Base-by-base conservation (phyloP, 2,329 filamentous ascomycete species). In the Colletotrichum plurivorum region DNA sequence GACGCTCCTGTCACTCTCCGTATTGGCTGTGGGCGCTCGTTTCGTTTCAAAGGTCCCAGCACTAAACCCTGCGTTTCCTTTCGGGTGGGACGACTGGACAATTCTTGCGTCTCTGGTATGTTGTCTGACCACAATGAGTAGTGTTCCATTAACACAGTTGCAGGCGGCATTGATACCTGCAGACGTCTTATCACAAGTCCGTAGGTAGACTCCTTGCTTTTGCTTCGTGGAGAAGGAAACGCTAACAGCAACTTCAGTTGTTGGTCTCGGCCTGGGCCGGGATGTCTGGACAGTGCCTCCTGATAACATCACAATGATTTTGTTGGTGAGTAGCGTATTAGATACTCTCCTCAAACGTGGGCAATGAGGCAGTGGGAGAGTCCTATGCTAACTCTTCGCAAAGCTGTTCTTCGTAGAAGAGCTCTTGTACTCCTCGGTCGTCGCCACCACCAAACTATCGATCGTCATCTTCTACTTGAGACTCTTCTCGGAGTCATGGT, bases 391-490 rank as follows among this genome's bases (percentile, higher is more conserved):
- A 43, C 22, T 52, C 4, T 13, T 22, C 20, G 22, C 16, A 10
- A 9, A 68, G 65, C 8, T 63, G 1, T 68, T 68, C 12, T 68
- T 68, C 12, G 20, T 55, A 1, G 65, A 68, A 31, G 65, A 68
- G 22, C 27, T 64, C 1, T 53, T 68, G 0, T 68, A 68, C 16
- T 43, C 60, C 8, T 57, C 57, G 6, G 60, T 68, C 3, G 65
- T 68, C 5, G 52, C 65, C 3, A 25, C 48, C 1, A 64, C 65
- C 9, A 68, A 68, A 5, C 3, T 68, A 4, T 68, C 65, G 9
- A 53, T 68, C 7, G 43, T 68, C 27, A 22, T 64, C 1, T 64
- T 68, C n/a, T 64, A 68, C 15, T 27, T 68, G 16, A 27, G 60
- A 15, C 16, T 68, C 1, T 68, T 68, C 52, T 15, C n/a, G 0